Percentiles rank a stretch among this genome's conserved stretches.
Conservation (phyloP, 345 rosid genomes). For the Aegle marmelos region DNA sequence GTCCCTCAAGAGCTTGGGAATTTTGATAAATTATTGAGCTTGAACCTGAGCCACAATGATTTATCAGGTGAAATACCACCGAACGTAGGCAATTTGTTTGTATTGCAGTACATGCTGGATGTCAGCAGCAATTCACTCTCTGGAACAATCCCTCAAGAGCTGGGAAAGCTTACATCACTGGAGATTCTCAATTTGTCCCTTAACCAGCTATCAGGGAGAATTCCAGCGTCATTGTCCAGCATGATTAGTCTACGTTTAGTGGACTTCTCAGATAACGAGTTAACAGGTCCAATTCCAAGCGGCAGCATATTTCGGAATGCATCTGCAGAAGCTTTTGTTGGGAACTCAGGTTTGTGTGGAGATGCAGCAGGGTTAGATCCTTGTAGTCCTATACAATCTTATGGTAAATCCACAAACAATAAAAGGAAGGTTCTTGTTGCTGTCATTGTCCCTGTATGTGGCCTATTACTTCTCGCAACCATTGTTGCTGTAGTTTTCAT, state of each 20-base stretch:
- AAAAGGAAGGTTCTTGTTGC: slow-evolving; percentile 33
- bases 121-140: slow-evolving; percentile 68
- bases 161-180: slow-evolving; percentile 36
- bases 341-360: slow-evolving; percentile 67
- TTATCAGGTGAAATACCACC: slow-evolving; percentile 48
- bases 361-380: slow-evolving; percentile 35
- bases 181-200: slow-evolving; percentile 55
- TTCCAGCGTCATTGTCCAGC: slow-evolving; percentile 43
- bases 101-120: slow-evolving; percentile 43
- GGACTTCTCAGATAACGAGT: slow-evolving; percentile 59
- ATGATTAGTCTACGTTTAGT: slow-evolving; percentile 41
- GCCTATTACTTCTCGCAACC: slow-evolving; percentile 21
- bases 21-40: slow-evolving; percentile 33
- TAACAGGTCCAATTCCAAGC: slow-evolving; percentile 50
- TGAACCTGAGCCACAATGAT: slow-evolving; percentile 57
- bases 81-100: slow-evolving; percentile 39
- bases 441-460: slow-evolving; percentile 36
- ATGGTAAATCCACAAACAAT: slow-evolving; percentile 19
- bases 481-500: slow-evolving; percentile 12
- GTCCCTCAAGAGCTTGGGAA: slow-evolving; percentile 41
- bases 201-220: slow-evolving; percentile 50
- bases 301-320: slow-evolving; percentile 40
- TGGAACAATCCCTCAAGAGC: slow-evolving; percentile 44
- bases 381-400: slow-evolving; percentile 19
- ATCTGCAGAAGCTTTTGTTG: slow-evolving; percentile 32